Conservation (phyloP, 768 basidiomycete genomes). For the Dioszegia aurantiaca region DNA sequence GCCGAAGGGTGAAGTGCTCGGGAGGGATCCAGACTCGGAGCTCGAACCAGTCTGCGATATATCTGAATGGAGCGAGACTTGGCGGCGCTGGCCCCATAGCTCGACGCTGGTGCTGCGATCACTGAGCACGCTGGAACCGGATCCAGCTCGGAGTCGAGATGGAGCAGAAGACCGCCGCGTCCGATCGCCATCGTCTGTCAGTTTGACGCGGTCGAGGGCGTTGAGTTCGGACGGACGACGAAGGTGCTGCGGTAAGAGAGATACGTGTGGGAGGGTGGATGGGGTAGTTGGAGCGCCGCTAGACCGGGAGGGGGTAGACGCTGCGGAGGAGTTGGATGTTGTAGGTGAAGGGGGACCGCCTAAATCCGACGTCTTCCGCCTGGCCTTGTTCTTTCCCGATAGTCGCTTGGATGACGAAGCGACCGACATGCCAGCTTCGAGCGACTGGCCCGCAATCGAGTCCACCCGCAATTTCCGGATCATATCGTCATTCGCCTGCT, state of each 20-base stretch:
- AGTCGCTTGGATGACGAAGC: slow-evolving; percentile 67
- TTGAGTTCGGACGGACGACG: slow-evolving; percentile 87
- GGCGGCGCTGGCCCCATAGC: slow-evolving; percentile 40
- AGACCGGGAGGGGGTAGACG: slow-evolving; percentile 79
- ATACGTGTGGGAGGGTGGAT: slow-evolving; percentile 11
- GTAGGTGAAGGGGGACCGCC: slow-evolving; percentile 77
- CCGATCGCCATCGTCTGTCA: slow-evolving; percentile 64
- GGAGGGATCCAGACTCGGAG: neutral
- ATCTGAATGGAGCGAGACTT: slow-evolving; percentile 20
- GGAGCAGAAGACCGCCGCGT: slow-evolving; percentile 75
- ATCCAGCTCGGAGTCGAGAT: slow-evolving; percentile 35
- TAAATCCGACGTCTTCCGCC: slow-evolving; percentile 29
- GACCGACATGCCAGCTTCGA: slow-evolving; percentile 27
- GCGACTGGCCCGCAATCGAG: slow-evolving; percentile 71
- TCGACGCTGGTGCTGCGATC: slow-evolving; percentile 40
- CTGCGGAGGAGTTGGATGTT: slow-evolving; percentile 84
- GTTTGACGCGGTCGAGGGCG: slow-evolving; percentile 82
- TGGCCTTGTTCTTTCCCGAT: slow-evolving; percentile 57
- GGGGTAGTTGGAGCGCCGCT: slow-evolving; percentile 69
- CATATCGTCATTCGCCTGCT: slow-evolving; percentile 97
- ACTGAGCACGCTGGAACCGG: slow-evolving; percentile 29
- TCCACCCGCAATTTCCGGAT: slow-evolving; percentile 93
- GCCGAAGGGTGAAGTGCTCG: slow-evolving; percentile 20
- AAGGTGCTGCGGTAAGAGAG: slow-evolving; percentile 36
- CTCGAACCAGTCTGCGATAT: neutral